Base-by-base conservation (phyloP, 306 rosid species). In the Glycyrrhiza uralensis region DNA sequence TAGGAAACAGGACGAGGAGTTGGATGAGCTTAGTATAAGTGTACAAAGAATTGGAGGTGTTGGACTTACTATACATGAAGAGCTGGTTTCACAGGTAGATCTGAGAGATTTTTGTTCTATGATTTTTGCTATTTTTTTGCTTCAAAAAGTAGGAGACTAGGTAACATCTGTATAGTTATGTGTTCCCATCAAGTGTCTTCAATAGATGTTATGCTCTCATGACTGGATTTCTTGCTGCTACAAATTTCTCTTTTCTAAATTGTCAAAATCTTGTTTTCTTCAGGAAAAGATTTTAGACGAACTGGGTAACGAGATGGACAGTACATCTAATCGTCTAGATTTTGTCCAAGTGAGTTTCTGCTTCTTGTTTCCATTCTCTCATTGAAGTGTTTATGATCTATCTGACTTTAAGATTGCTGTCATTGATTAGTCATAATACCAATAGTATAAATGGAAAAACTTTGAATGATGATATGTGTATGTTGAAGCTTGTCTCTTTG, bases 21-120 rank as follows among this genome's bases (percentile, higher is more conserved):
- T 95, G 86, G 97, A 95, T 20, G 93, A 91, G 82, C 90, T 95
- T 76, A 95, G 93, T 81, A 85, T 86, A 44, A 92, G 97, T 56
- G 96, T 92, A 78, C 93, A 84, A 74, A 86, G 93, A 84, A 92
- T 95, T 67, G 99, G 99, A 62, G 96, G 96, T 71, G 97, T 95
- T 65, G 97, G 99, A 71, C 96, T 95, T 75, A 95, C 97, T 0
- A 92, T 95, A 84, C 97, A 92, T 51, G 97, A 95, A 54, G 99
- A 92, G 82, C 97, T 95, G 74, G 69, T 80, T 5, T 88, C 87
- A 28, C 99, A 95, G 93, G 99, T 95, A 83, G 59, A 55, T 56
- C 70, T 77, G 64, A 54, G 55, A 49, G 28, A 24, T 61, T 41
- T 18, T 46, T 28, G 49, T 72, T 18, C 52, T 60, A 13, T 66